phyloP scores from a whole-genome alignment of 202 grass and related monocot species.

The Carex sylvatica region DNA sequence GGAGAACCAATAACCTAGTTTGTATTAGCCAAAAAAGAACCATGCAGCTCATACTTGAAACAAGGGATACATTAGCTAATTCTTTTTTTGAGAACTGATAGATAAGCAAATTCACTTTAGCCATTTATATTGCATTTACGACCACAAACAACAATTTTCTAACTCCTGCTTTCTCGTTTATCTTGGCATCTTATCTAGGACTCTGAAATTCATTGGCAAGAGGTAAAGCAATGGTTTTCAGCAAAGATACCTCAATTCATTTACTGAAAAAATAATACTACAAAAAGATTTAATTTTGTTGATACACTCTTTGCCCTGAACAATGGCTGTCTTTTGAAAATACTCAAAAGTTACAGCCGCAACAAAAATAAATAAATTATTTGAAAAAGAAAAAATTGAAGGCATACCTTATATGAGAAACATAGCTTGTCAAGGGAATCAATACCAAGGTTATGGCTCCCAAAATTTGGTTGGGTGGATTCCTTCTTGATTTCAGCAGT shows the following conservation, averaged over 20 bases:
- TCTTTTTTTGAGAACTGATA: no score
- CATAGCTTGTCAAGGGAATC: slow-evolving; percentile 81
- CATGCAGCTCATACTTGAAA: background rate
- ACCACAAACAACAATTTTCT: background rate
- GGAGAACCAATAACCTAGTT: background rate
- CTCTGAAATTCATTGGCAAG: background rate
- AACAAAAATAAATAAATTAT: background rate
- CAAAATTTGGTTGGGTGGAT: slow-evolving; percentile 44
- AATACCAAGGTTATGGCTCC: slow-evolving; percentile 63
- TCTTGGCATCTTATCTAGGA: background rate
- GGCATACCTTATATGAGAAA: slow-evolving; percentile 81
- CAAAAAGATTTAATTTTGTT: background rate
- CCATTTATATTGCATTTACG: background rate
- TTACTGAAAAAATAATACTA: background rate
- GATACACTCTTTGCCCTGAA: background rate
- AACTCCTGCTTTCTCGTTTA: background rate
- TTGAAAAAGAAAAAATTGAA: background rate
- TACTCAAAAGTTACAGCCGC: background rate
- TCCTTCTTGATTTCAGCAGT: slow-evolving; percentile 42
- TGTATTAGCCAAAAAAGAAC: background rate
- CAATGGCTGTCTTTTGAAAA: background rate
- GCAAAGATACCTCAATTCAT: background rate
- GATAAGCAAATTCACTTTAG: background rate
- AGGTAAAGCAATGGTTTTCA: background rate
- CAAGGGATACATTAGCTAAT: background rate